phyloP scores from a whole-genome alignment of 495 filamentous ascomycete species.

The Lophiotrema nucula region DNA sequence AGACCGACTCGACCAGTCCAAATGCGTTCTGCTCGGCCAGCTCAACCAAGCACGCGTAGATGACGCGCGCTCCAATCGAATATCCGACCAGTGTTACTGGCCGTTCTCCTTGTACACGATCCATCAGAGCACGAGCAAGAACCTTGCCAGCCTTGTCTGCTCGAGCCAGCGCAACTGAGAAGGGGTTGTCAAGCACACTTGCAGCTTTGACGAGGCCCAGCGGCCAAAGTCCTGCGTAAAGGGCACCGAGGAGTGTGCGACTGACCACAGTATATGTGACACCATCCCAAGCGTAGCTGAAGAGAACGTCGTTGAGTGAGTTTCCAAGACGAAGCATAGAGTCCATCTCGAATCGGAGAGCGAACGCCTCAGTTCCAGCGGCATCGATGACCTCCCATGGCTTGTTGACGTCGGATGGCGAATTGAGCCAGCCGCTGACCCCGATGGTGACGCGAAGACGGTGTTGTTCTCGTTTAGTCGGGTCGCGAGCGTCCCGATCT shows the following conservation, averaged over 20 bases:
- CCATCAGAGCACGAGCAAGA: conserved; percentile 34
- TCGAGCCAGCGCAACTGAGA: conserved; percentile 32
- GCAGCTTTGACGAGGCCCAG: conserved; percentile 31
- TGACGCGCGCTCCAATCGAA: conserved; percentile 36
- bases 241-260: conserved; percentile 31
- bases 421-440: conserved; percentile 34
- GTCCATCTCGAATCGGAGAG: conserved; percentile 36
- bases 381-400: conserved; percentile 33
- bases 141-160: conserved; percentile 38
- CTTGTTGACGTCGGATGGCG: conserved; percentile 30
- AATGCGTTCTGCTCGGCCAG: conserved; percentile 35
- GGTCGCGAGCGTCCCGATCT: conserved; percentile 21
- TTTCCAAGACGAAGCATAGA: conserved; percentile 35
- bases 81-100: conserved; percentile 36
- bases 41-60: conserved; percentile 32
- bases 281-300: conserved; percentile 34
- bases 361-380: conserved; percentile 33
- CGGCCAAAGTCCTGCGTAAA: conserved; percentile 36
- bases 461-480: conserved; percentile 27
- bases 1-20: conserved; percentile 33
- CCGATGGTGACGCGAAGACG: conserved; percentile 37
- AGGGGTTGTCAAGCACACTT: conserved; percentile 36
- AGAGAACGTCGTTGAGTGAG: conserved; percentile 31
- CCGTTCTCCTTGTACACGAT: conserved; percentile 33
- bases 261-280: conserved; percentile 29